These are phyloP conservation scores for Xerocomellus amylosporus DNA, from an alignment of 768 basidiomycete species.

Conservation along the genomic window DNA sequence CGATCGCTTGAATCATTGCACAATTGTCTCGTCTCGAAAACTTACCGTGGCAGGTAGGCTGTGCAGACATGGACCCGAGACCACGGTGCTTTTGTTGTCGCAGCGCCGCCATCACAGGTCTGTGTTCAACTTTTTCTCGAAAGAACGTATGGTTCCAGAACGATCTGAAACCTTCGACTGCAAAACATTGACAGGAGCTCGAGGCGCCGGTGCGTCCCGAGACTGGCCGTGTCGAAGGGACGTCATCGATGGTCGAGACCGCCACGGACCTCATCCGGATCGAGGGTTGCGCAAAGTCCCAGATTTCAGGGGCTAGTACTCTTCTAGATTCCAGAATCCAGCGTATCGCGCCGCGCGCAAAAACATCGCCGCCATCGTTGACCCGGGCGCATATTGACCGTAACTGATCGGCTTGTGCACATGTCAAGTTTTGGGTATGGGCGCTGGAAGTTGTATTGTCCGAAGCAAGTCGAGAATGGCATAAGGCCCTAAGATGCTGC, in stretches of 20 bases:
- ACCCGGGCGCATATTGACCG: neutral
- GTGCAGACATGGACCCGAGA: neutral
- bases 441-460: neutral
- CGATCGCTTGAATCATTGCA: neutral
- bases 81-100: neutral
- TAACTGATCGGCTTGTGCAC: neutral
- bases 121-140: neutral
- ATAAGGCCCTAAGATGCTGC: neutral
- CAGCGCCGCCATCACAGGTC: neutral
- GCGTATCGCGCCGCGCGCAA: neutral
- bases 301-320: neutral
- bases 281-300: constrained; percentile 9
- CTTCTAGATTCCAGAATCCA: neutral
- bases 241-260: constrained; percentile 15
- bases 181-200: no score
- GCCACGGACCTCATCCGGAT: constrained; percentile 11
- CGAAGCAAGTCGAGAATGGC: neutral
- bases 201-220: no score
- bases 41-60: neutral
- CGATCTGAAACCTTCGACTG: neutral
- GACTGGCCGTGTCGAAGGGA: no score
- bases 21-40: neutral
- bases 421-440: neutral
- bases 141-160: neutral
- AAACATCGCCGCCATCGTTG: neutral